Base-by-base conservation (phyloP, 768 basidiomycete genomes). In the Amanita rubescens region DNA sequence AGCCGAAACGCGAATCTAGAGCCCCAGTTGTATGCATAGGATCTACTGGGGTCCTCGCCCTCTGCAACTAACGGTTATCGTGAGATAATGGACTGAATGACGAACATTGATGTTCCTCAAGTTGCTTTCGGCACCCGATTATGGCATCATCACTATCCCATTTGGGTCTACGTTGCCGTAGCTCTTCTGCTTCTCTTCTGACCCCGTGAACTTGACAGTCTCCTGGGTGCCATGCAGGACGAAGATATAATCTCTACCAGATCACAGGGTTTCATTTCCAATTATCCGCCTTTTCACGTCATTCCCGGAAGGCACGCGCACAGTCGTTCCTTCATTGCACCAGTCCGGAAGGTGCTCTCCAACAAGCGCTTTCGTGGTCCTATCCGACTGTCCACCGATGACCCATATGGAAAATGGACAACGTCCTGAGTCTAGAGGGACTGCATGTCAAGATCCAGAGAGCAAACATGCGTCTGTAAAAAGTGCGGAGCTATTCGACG, bases 101-200 rank as follows among this genome's bases (percentile, higher is more conserved):
- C 24, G 24, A 30, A 12, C 12, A 30, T 15, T 45, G 44, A 45
- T 32, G 44, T 17, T 30, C 44, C 44, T 30, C 24, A 30, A n/a
- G 9, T 46, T 7, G 17, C 15, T 46, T 27, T 46, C 27, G 44
- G 44, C 44, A 46, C 17, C 27, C n/a, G 15, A 17, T 46, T 46
- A 46, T 46, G 44, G 27, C 44, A 46, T 19, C 4, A 4, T 15
- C 22, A 4, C 19, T 43, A 44, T 30, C 44, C 30, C 27, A 46
- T 46, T n/a, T 46, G 44, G 44, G 27, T 30, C 27, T 46, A 46
- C 44, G 44, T 25, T 46, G 44, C 27, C 44, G 44, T 46, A 30
- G 44, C 14, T 6, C 1, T 19, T 11, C 27, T 19, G n/a, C 44
- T 46, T 32, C 44, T 46, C 44, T 46, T 46, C 24, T 15, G 44